A percentile compares a stretch with the other conserved stretches of the same genome.
phyloP scores from a whole-genome alignment of 108 stramenopile species.

The Nannochloropsis salina region DNA sequence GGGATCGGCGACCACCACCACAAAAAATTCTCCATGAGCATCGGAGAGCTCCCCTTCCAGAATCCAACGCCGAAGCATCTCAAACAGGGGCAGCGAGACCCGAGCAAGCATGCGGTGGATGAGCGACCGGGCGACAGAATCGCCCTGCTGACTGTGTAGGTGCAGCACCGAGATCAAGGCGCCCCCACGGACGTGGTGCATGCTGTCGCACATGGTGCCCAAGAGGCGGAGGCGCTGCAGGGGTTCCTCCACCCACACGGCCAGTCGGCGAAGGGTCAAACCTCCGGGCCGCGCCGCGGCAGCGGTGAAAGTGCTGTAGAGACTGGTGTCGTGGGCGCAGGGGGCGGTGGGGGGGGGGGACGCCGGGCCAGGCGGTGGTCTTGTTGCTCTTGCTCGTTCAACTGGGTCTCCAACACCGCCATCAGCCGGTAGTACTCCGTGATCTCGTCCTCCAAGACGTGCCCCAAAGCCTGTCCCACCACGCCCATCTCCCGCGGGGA shows the following conservation, averaged over 20 bases:
- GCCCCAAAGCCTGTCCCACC: constrained; percentile 36
- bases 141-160: constrained; percentile 69
- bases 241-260: constrained; percentile 42
- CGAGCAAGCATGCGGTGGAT: constrained; percentile 61
- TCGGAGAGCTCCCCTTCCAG: constrained; percentile 56
- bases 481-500: constrained; percentile 20
- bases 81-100: constrained; percentile 41
- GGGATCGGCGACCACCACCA: constrained; percentile 29
- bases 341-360: too few relatives aligned
- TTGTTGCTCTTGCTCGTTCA: constrained; percentile 27
- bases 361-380: background rate
- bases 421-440: constrained; percentile 49
- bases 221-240: constrained; percentile 38
- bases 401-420: constrained; percentile 46
- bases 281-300: constrained; percentile 29
- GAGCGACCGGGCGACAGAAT: constrained; percentile 59
- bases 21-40: constrained; percentile 68
- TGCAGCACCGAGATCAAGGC: constrained; percentile 68
- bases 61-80: constrained; percentile 43
- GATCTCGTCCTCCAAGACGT: constrained; percentile 40
- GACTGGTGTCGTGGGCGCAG: background rate
- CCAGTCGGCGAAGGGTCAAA: constrained; percentile 37
- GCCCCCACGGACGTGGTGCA: constrained; percentile 63
- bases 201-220: constrained; percentile 59
- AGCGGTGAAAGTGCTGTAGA: background rate